These are phyloP conservation scores for Citrus glauca DNA, from an alignment of 345 rosid species.

Conservation along the genomic window DNA sequence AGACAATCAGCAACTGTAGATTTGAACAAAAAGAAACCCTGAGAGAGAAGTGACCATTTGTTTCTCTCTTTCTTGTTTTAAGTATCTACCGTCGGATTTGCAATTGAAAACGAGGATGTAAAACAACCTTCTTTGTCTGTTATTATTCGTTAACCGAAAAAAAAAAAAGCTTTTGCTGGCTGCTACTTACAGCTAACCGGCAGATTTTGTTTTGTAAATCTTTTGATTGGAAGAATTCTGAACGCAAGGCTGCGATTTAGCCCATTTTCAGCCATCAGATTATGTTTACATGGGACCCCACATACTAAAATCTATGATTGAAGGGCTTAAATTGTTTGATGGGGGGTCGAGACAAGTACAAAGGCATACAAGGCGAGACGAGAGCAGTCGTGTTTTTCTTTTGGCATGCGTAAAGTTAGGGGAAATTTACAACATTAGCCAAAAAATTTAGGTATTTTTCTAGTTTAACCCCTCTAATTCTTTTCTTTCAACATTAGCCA, in stretches of 20 bases:
- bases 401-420: not conserved
- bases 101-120: not conserved
- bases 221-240: not conserved
- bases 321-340: not conserved
- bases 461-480: no score
- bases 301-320: not conserved
- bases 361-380: no score
- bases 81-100: not conserved
- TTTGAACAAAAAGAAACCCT: conserved; percentile 1
- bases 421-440: no score
- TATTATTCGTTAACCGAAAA: conserved; percentile 6
- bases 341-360: not conserved
- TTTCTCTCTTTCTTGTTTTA: conserved; percentile 6
- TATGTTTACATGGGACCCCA: not conserved
- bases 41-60: no score
- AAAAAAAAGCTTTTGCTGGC: no score
- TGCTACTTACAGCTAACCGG: no score
- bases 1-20: conserved; percentile 22
- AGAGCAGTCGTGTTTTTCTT: not conserved
- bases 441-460: no score
- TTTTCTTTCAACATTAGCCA: no score
- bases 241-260: not conserved
- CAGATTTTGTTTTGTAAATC: not conserved
- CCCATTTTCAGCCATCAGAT: not conserved
- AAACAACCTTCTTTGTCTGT: conserved; percentile 11